Conservation (phyloP, 768 basidiomycete species). For the Cystobasidium onofrii region DNA sequence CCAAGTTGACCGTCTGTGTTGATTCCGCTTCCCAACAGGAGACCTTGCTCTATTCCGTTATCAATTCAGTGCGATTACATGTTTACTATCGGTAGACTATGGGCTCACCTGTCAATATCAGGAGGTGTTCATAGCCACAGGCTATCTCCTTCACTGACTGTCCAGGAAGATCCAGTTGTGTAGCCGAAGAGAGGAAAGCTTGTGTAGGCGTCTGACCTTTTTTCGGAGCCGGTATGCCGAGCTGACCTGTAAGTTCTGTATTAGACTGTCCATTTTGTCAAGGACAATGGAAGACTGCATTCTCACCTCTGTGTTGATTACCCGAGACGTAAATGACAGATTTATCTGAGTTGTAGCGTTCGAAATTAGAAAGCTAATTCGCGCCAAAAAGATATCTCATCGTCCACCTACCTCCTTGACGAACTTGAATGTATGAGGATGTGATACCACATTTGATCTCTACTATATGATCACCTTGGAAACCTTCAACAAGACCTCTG, state of each 20-base stretch:
- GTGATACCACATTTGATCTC: conserved; percentile 20
- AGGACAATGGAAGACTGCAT: neutral
- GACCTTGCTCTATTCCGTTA: neutral
- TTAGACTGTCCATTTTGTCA: neutral
- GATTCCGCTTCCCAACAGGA: neutral
- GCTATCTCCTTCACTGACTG: neutral
- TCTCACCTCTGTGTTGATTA: conserved; percentile 6
- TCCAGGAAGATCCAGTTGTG: neutral
- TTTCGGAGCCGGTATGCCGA: neutral
- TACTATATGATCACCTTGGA: conserved; percentile 8
- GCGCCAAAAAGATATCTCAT: too few species aligned
- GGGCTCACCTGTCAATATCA: conserved; percentile 7
- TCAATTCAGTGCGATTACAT: neutral
- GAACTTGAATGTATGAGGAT: conserved; percentile 28
- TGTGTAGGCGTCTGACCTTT: neutral
- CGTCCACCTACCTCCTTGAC: conserved; percentile 26
- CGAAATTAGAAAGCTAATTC: too few species aligned
- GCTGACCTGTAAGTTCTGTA: neutral
- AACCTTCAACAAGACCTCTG: conserved; percentile 24
- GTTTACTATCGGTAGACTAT: neutral
- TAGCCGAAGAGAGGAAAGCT: conserved; percentile 6
- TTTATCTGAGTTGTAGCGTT: neutral
- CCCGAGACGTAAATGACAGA: conserved; percentile 8
- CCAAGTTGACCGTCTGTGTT: conserved; percentile 29
- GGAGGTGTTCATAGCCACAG: conserved; percentile 16